Evolutionary conservation across 2,329 filamentous ascomycete species (phyloP).

Genomic region (Aspergillus intermedius): DNA sequence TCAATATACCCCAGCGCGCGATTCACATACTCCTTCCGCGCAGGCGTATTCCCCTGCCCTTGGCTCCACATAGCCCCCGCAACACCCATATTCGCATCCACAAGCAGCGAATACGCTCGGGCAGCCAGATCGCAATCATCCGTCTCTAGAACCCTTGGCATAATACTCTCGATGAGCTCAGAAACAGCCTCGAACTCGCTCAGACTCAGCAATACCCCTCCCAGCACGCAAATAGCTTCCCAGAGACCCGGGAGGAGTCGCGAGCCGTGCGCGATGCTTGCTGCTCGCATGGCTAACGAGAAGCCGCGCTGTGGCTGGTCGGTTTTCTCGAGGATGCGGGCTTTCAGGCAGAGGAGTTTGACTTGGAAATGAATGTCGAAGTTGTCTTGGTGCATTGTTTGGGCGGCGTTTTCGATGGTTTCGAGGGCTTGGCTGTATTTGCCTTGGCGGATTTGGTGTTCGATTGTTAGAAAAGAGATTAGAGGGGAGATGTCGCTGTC

Average conservation of each 20-base stretch:
- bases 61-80: constrained; percentile 47
- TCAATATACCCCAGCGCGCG: constrained; percentile 57
- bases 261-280: constrained; percentile 64
- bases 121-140: constrained; percentile 58
- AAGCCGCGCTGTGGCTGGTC: constrained; percentile 69
- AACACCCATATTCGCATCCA: constrained; percentile 71
- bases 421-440: constrained; percentile 49
- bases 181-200: constrained; percentile 63
- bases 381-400: constrained; percentile 47
- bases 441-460: constrained; percentile 50
- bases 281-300: constrained; percentile 67
- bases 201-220: constrained; percentile 62
- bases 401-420: constrained; percentile 48
- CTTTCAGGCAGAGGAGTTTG: constrained; percentile 66
- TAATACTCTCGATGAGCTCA: constrained; percentile 58
- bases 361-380: constrained; percentile 63
- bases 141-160: constrained; percentile 72
- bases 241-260: constrained; percentile 65
- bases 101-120: constrained; percentile 62
- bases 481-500: constrained; percentile 57
- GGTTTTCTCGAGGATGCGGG: constrained; percentile 59
- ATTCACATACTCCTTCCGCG: constrained; percentile 51
- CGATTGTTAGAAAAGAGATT: constrained; percentile 54
- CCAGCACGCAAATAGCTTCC: constrained; percentile 62
- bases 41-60: constrained; percentile 22